Percentiles rank a stretch among this genome's conserved stretches.
phyloP scores from a whole-genome alignment of 805 yeast genomes.

The Danielia reshetovae region DNA sequence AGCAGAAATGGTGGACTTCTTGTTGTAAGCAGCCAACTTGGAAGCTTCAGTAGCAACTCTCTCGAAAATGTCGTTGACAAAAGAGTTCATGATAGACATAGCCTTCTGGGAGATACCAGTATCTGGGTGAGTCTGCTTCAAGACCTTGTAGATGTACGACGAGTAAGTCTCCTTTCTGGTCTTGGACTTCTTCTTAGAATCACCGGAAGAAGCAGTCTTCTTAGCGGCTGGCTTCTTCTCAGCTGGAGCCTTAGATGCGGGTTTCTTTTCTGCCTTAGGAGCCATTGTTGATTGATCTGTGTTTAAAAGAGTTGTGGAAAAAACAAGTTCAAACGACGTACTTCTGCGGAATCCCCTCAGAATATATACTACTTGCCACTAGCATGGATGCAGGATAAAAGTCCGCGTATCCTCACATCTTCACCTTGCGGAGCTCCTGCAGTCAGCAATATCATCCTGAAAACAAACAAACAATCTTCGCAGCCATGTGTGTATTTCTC shows the following conservation, averaged over 20 bases:
- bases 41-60: constrained; percentile 36
- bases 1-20: constrained; percentile 37
- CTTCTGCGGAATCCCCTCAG: constrained; percentile 14
- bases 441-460: constrained; percentile 5
- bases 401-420: background rate
- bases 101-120: constrained; percentile 39
- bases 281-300: constrained; percentile 24
- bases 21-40: constrained; percentile 38
- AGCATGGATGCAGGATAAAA: constrained; percentile 17
- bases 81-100: constrained; percentile 38
- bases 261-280: constrained; percentile 38
- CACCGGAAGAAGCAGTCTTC: constrained; percentile 29
- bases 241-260: constrained; percentile 38
- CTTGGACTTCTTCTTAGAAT: constrained; percentile 33
- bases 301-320: constrained; percentile 14
- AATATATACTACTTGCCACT: constrained; percentile 18
- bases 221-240: constrained; percentile 39
- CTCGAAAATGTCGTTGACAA: constrained; percentile 35
- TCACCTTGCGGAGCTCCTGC: too few relatives aligned
- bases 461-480: constrained; percentile 8
- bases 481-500: constrained; percentile 12
- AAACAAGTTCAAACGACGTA: constrained; percentile 4
- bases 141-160: constrained; percentile 36
- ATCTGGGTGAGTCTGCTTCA: constrained; percentile 38
- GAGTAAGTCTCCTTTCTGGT: constrained; percentile 38